Evolutionary conservation across 2,329 filamentous ascomycete species (phyloP).

Genomic region (Ophiostoma ips): DNA sequence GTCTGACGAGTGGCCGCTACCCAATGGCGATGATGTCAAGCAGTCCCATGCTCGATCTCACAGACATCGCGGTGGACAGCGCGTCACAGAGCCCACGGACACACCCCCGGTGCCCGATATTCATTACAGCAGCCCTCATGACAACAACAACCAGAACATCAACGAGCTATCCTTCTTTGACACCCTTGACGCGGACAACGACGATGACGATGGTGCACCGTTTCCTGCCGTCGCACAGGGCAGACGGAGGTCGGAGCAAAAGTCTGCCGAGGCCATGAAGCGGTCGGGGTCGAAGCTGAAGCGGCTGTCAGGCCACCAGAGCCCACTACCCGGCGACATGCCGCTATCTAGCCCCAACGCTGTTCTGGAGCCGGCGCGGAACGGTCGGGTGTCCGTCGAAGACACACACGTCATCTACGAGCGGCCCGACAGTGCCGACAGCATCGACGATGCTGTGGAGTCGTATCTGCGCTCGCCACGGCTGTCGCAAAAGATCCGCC

Average conservation of each 20-base stretch:
- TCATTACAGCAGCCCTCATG: not conserved
- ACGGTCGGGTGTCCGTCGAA: conserved; percentile 2
- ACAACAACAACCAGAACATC: not conserved
- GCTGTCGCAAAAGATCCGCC: conserved; percentile 73
- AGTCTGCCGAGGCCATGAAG: conserved; percentile 36
- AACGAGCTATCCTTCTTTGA: no score
- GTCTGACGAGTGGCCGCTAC: not conserved
- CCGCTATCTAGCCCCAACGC: conserved; percentile 6
- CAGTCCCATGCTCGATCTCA: not conserved
- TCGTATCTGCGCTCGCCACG: conserved; percentile 72
- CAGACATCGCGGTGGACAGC: not conserved
- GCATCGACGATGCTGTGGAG: conserved; percentile 76
- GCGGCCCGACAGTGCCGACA: conserved; percentile 66
- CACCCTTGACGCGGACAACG: conserved; percentile 4
- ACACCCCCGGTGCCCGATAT: not conserved
- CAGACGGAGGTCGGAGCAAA: conserved; percentile 33
- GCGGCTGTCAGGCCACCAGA: conserved; percentile 35
- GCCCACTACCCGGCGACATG: conserved; percentile 29
- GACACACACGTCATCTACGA: conserved; percentile 37
- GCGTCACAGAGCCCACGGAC: not conserved
- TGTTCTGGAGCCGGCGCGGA: conserved; percentile 23
- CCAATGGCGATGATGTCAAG: not conserved
- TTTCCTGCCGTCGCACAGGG: conserved; percentile 55
- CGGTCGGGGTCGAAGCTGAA: conserved; percentile 45
- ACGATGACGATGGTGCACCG: conserved; percentile 47